A percentile compares a stretch with the other conserved stretches of the same genome.
phyloP scores from a whole-genome alignment of 495 filamentous ascomycete genomes.

The Achaetomiella virescens region DNA sequence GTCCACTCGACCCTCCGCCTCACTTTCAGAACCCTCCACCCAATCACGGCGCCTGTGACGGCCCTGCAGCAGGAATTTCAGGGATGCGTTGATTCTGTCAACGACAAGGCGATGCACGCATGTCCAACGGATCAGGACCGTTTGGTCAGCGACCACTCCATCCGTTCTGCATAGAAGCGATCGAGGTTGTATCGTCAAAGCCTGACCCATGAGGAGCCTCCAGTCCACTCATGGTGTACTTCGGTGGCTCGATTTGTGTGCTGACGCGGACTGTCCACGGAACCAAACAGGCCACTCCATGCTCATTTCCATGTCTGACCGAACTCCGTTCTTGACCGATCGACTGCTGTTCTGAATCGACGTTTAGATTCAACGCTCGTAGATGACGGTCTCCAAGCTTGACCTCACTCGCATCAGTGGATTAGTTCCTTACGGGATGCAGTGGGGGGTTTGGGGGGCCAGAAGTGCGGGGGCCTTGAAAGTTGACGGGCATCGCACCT shows the following conservation, averaged over 20 bases:
- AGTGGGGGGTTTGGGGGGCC: no score
- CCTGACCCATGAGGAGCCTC: background rate
- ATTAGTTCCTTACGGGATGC: no score
- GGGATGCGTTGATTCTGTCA: slow-evolving; percentile 9
- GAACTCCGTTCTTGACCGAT: no score
- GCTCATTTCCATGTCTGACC: no score
- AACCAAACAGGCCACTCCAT: no score
- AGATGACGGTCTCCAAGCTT: no score
- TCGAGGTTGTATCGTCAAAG: background rate
- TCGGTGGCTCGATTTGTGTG: background rate
- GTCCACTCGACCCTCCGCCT: slow-evolving; percentile 14
- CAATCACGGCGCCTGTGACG: slow-evolving; percentile 5
- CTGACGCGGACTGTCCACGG: background rate
- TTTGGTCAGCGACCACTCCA: background rate
- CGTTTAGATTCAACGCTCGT: no score
- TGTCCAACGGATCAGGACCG: background rate
- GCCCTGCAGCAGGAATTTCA: slow-evolving; percentile 4
- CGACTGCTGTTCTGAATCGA: background rate
- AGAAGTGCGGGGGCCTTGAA: no score
- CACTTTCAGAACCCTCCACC: slow-evolving; percentile 8
- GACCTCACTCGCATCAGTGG: no score
- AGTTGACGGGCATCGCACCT: no score
- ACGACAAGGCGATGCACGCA: slow-evolving; percentile 4
- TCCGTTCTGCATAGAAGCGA: background rate
- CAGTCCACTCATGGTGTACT: no score